phyloP scores from a whole-genome alignment of 768 basidiomycete genomes.

The Collybia mongolica region DNA sequence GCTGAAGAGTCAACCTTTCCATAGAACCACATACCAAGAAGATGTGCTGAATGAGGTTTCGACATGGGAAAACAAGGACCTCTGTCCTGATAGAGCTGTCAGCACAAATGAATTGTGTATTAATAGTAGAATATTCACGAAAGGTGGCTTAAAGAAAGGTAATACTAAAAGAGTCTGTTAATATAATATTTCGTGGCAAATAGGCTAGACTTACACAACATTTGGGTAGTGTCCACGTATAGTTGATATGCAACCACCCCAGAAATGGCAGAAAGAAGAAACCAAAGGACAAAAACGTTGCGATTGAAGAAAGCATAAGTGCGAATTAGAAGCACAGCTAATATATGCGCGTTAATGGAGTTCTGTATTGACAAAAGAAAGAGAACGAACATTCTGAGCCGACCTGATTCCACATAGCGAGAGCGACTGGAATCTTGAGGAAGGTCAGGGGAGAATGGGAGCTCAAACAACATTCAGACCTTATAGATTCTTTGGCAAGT shows the following conservation, averaged over 20 bases:
- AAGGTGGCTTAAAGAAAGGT: constrained; percentile 62
- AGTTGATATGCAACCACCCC: constrained; percentile 82
- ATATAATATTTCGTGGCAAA: neutral
- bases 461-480: constrained; percentile 29
- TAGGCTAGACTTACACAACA: constrained; percentile 54
- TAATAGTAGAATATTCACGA: constrained; percentile 31
- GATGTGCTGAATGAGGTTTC: constrained; percentile 79
- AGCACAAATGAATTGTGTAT: neutral
- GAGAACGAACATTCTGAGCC: constrained; percentile 64
- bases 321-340: constrained; percentile 77
- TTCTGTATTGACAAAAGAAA: constrained; percentile 7
- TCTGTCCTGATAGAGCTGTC: constrained; percentile 27
- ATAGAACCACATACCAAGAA: constrained; percentile 53
- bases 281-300: constrained; percentile 63
- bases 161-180: constrained; percentile 43
- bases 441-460: neutral
- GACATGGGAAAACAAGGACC: constrained; percentile 83
- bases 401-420: constrained; percentile 88
- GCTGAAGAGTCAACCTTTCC: neutral
- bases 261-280: constrained; percentile 62
- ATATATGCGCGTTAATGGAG: constrained; percentile 16
- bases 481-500: constrained; percentile 72
- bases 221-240: constrained; percentile 75
- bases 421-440: constrained; percentile 69
- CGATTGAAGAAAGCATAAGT: constrained; percentile 87